Evolutionary conservation across 2,329 filamentous ascomycete species (phyloP).

Genomic region (Paramyrothecium roridum): DNA sequence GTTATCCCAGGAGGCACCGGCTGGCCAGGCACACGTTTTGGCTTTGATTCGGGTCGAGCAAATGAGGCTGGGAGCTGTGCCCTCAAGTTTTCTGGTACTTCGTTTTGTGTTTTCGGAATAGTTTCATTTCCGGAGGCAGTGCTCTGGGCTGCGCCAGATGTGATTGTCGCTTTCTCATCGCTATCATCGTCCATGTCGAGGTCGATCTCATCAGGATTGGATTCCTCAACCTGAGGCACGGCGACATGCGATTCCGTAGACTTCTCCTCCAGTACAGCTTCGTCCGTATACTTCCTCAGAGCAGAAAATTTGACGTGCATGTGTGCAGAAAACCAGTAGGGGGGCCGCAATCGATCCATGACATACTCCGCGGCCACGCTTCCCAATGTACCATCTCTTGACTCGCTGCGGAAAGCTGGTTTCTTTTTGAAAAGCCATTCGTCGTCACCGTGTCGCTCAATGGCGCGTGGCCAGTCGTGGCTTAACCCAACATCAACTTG

Average conservation of each 20-base stretch:
- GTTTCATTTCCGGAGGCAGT: conserved; percentile 1
- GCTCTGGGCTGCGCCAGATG: conserved; percentile 12
- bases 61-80: conserved; percentile 78
- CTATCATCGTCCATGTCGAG: conserved; percentile 60
- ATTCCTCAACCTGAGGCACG: conserved; percentile 11
- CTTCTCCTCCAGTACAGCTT: conserved; percentile 20
- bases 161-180: conserved; percentile 12
- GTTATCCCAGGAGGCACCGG: conserved; percentile 69
- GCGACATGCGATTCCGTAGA: conserved; percentile 3
- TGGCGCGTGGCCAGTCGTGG: conserved; percentile 88
- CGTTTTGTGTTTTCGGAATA: conserved; percentile 10
- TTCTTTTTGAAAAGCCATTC: conserved; percentile 69
- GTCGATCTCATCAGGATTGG: conserved; percentile 69
- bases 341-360: conserved; percentile 76
- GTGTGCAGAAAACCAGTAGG: conserved; percentile 92
- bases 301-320: conserved; percentile 86
- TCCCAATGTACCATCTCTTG: conserved; percentile 70
- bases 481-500: conserved; percentile 90
- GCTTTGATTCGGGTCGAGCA: conserved; percentile 33
- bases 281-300: conserved; percentile 52
- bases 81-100: conserved; percentile 62
- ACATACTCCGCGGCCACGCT: conserved; percentile 77
- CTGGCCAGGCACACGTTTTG: conserved; percentile 47
- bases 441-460: conserved; percentile 76
- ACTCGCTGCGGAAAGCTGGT: conserved; percentile 72